These are phyloP conservation scores for Sisymbrium irio DNA, from an alignment of 345 rosid genomes.

Conservation along the genomic window DNA sequence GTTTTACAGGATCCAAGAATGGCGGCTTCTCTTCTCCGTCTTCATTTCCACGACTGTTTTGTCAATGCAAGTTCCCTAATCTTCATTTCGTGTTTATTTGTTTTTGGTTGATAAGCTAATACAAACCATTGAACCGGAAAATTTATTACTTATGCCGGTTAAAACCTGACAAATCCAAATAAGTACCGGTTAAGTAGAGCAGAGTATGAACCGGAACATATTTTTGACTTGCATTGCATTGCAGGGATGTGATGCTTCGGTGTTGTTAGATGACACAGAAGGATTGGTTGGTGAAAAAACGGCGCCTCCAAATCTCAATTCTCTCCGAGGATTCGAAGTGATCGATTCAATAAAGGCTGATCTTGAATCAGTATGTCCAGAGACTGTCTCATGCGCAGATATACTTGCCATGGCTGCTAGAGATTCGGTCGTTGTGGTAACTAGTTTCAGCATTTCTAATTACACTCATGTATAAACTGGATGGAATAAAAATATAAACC, in stretches of 20 bases:
- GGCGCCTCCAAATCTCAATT: slow-evolving; percentile 78
- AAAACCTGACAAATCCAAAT: neutral
- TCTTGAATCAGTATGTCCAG: slow-evolving; percentile 68
- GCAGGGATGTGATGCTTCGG: slow-evolving; percentile 88
- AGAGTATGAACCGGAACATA: neutral
- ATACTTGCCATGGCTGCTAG: slow-evolving; percentile 75
- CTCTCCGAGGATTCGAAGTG: slow-evolving; percentile 82
- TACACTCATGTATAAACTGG: neutral
- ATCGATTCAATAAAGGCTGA: slow-evolving; percentile 64
- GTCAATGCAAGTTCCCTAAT: slow-evolving; percentile 52
- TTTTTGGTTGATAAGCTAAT: neutral
- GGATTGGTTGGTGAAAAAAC: slow-evolving; percentile 73
- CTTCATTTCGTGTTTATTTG: neutral
- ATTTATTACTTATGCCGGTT: neutral
- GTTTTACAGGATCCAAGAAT: slow-evolving; percentile 63
- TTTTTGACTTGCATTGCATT: slow-evolving; percentile 8
- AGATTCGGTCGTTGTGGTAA: slow-evolving; percentile 73
- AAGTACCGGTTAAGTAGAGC: neutral
- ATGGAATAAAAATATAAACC: neutral
- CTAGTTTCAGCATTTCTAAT: neutral
- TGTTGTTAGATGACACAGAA: slow-evolving; percentile 63
- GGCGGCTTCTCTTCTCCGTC: slow-evolving; percentile 77
- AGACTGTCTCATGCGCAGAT: slow-evolving; percentile 87
- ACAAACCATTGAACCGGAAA: neutral
- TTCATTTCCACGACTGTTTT: slow-evolving; percentile 82